These are phyloP conservation scores for Paramecium bursaria DNA, from an alignment of 73 alveolate genomes.

Conservation along the genomic window DNA sequence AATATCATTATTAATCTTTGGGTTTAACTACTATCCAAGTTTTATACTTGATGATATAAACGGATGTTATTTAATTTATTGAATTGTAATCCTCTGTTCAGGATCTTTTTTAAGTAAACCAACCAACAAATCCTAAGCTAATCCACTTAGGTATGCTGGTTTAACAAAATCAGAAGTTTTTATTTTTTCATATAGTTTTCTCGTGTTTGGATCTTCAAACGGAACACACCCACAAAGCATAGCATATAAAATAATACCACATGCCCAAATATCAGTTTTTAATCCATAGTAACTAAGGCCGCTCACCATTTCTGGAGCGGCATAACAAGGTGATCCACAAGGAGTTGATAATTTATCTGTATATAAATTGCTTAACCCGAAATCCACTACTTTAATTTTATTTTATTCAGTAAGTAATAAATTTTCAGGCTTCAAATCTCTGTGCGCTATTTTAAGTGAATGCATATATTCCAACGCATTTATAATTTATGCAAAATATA, in stretches of 20 bases:
- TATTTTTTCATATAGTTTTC: constrained; percentile 79
- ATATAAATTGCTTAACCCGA: constrained; percentile 79
- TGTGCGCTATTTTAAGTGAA: constrained; percentile 80
- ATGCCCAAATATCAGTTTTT: constrained; percentile 80
- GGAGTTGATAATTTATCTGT: constrained; percentile 78
- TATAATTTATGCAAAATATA: constrained; percentile 81
- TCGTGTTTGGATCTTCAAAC: constrained; percentile 84
- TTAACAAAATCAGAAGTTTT: constrained; percentile 69
- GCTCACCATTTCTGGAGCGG: constrained; percentile 93
- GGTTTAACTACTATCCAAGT: constrained; percentile 2
- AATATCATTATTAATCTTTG: constrained; percentile 73
- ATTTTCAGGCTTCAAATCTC: constrained; percentile 90
- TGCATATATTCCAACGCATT: constrained; percentile 89
- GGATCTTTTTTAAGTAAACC: constrained; percentile 76
- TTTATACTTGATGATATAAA: constrained; percentile 68
- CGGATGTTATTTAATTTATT: constrained; percentile 75
- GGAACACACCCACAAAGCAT: constrained; percentile 89
- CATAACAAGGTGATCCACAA: constrained; percentile 89
- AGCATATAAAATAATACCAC: constrained; percentile 84
- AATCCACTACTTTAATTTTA: constrained; percentile 79
- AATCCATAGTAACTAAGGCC: constrained; percentile 78
- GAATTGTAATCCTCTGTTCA: constrained; percentile 59
- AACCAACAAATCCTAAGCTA: constrained; percentile 58
- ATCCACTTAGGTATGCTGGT: constrained; percentile 54
- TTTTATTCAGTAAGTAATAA: constrained; percentile 78